A percentile compares a stretch with the other conserved stretches of the same genome.
Evolutionary conservation across 2,329 filamentous ascomycete species (phyloP).

Genomic region (Blastomyces emzantsi): DNA sequence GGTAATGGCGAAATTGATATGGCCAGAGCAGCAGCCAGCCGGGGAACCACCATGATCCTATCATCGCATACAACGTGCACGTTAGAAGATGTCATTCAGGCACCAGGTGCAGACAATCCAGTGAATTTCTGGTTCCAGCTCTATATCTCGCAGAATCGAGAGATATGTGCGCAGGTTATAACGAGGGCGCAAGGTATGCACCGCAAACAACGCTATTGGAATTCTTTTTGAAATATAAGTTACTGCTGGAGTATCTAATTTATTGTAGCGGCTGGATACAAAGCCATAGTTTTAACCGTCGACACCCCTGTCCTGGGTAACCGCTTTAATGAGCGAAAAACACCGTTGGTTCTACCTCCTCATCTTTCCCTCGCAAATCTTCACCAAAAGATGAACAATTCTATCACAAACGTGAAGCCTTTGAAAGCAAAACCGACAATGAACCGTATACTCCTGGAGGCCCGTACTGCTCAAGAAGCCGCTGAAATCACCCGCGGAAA

Average conservation of each 20-base stretch:
- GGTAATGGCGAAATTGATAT: constrained; percentile 53
- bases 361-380: constrained; percentile 6
- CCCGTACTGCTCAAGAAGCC: constrained; percentile 51
- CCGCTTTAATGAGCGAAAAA: constrained; percentile 32
- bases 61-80: constrained; percentile 54
- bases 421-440: constrained; percentile 32
- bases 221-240: neutral
- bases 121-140: constrained; percentile 7
- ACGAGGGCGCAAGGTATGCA: constrained; percentile 65
- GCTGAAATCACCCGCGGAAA: constrained; percentile 46
- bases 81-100: constrained; percentile 52
- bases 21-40: constrained; percentile 49
- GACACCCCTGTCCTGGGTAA: constrained; percentile 62
- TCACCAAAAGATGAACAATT: constrained; percentile 56
- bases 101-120: neutral
- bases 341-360: constrained; percentile 2
- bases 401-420: constrained; percentile 47
- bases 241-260: constrained; percentile 38
- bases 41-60: constrained; percentile 56
- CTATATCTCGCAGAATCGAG: constrained; percentile 27
- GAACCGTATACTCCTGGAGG: constrained; percentile 44
- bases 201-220: constrained; percentile 24
- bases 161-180: constrained; percentile 45
- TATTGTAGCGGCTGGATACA: constrained; percentile 48
- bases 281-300: constrained; percentile 59